phyloP scores from a whole-genome alignment of 202 grass and related monocot species.

The Panicum virgatum region DNA sequence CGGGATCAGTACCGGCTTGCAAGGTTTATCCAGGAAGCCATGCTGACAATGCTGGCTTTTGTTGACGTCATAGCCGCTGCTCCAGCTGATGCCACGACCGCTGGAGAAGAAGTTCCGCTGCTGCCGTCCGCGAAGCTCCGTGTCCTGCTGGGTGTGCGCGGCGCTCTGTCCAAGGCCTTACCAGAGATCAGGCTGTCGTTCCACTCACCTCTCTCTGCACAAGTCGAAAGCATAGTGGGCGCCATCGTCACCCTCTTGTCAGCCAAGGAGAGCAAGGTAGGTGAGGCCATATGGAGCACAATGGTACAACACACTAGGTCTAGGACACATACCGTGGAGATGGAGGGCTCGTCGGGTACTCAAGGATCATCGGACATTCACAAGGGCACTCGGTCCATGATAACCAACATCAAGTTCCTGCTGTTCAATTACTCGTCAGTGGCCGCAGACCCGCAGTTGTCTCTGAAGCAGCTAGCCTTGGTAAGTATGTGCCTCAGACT shows the following conservation, averaged over 20 bases:
- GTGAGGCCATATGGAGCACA: neutral
- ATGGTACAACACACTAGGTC: neutral
- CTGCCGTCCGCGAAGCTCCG: neutral
- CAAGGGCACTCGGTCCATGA: neutral
- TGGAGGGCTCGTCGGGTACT: too few relatives aligned
- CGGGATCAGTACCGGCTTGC: too few relatives aligned
- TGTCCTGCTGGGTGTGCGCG: neutral
- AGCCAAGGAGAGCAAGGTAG: neutral
- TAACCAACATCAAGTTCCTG: neutral
- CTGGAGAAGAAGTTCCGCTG: neutral
- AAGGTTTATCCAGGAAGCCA: neutral
- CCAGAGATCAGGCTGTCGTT: neutral
- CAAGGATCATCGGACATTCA: neutral
- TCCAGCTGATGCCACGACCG: too few relatives aligned
- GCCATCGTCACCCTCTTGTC: neutral
- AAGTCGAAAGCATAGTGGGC: neutral
- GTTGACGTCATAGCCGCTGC: neutral
- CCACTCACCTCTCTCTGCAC: neutral
- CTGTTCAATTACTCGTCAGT: neutral
- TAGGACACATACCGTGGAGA: neutral
- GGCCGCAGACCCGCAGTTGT: neutral
- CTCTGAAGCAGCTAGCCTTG: neutral
- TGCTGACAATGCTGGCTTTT: neutral
- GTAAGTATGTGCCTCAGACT: neutral
- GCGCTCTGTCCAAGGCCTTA: neutral